These are phyloP conservation scores for Phylloboletellus chloephorus DNA, from an alignment of 1,284 basidiomycete species.

Conservation along the genomic window DNA sequence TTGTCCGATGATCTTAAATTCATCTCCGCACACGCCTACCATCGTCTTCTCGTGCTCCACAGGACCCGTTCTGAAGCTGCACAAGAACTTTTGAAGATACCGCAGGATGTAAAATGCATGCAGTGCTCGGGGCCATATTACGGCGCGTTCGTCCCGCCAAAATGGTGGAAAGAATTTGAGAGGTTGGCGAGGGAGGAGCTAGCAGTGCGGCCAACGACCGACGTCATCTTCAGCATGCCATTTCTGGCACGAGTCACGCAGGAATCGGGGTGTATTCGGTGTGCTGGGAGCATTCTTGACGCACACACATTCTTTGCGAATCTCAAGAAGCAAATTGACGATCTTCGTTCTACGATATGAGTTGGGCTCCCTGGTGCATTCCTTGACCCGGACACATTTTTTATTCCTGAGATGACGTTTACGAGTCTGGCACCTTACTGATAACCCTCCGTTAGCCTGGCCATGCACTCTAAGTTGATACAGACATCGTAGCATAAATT, in stretches of 20 bases:
- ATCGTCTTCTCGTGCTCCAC: constrained; percentile 58
- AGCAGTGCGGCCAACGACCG: constrained; percentile 48
- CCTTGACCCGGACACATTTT: background rate
- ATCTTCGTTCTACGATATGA: constrained; percentile 52
- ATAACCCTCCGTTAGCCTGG: background rate
- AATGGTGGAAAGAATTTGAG: constrained; percentile 65
- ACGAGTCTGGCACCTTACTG: background rate
- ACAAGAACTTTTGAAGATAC: constrained; percentile 40
- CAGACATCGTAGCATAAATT: constrained; percentile 10
- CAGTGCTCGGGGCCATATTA: constrained; percentile 56
- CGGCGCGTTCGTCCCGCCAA: constrained; percentile 45
- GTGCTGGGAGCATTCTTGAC: constrained; percentile 57
- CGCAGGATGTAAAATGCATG: constrained; percentile 55
- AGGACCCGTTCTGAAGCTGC: constrained; percentile 46
- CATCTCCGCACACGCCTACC: constrained; percentile 61
- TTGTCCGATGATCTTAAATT: constrained; percentile 59
- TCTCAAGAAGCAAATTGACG: constrained; percentile 55
- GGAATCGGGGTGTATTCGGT: constrained; percentile 49
- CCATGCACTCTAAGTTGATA: background rate
- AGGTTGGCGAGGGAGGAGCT: constrained; percentile 53
- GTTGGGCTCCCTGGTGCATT: background rate
- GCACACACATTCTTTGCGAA: constrained; percentile 50
- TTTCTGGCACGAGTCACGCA: constrained; percentile 53
- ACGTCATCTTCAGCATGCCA: constrained; percentile 52
- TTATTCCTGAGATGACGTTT: background rate